A percentile compares a stretch with the other conserved stretches of the same genome.
Evolutionary conservation across 306 rosid genomes (phyloP).

Genomic region (Morella rubra): DNA sequence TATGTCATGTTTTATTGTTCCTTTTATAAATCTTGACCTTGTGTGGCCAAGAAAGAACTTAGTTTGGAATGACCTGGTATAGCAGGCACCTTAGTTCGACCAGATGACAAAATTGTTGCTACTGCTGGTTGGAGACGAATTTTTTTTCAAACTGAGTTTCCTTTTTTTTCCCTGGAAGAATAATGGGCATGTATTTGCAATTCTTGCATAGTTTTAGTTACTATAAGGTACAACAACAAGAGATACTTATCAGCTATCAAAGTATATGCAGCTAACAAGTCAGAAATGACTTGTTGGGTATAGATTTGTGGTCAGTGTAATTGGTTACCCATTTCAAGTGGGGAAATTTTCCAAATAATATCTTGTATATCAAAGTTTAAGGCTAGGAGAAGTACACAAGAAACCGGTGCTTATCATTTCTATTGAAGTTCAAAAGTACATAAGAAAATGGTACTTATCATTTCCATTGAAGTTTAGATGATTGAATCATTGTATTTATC

Average conservation of each 20-base stretch:
- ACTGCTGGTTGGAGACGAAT: slow-evolving; percentile 71
- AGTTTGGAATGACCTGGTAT: slow-evolving; percentile 87
- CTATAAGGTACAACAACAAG: background rate
- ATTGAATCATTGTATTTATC: background rate
- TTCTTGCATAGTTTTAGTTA: background rate
- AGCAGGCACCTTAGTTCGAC: slow-evolving; percentile 76
- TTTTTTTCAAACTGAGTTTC: background rate
- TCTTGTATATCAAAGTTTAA: background rate
- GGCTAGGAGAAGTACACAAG: background rate
- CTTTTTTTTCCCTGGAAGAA: background rate
- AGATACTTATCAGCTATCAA: background rate
- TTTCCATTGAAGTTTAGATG: background rate
- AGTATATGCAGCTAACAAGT: background rate
- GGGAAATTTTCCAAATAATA: background rate
- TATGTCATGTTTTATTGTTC: slow-evolving; percentile 16
- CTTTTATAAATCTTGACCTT: slow-evolving; percentile 50
- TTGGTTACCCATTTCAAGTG: background rate
- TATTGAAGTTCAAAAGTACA: background rate
- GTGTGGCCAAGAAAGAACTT: slow-evolving; percentile 69
- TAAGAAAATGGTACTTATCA: background rate
- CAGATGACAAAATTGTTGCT: slow-evolving; percentile 76
- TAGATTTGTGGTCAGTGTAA: background rate
- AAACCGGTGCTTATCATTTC: background rate
- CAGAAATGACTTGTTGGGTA: background rate
- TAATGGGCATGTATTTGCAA: background rate